Evolutionary conservation across 2,329 filamentous ascomycete species (phyloP).

Genomic region (Elsinoe perseae): DNA sequence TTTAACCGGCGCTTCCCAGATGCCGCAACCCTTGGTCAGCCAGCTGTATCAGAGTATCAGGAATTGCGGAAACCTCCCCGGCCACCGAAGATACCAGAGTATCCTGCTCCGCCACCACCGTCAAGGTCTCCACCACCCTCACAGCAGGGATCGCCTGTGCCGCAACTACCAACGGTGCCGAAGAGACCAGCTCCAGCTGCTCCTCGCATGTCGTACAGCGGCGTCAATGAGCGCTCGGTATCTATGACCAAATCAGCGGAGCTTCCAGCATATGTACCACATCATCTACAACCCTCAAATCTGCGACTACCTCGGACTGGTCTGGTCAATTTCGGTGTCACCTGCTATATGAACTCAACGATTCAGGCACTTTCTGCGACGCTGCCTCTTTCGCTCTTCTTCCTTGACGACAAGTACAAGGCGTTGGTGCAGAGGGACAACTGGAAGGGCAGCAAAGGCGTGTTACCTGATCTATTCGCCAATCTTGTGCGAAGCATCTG

Average conservation of each 20-base stretch:
- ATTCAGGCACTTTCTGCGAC: slow-evolving; percentile 78
- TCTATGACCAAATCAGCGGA: slow-evolving; percentile 31
- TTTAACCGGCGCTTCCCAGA: slow-evolving; percentile 78
- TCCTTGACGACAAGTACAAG: slow-evolving; percentile 54
- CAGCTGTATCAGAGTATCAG: slow-evolving; percentile 7
- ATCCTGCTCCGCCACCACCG: slow-evolving; percentile 28
- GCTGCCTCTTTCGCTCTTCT: slow-evolving; percentile 54
- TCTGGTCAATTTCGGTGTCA: slow-evolving; percentile 70
- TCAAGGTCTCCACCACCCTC: slow-evolving; percentile 30
- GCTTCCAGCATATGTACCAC: slow-evolving; percentile 39
- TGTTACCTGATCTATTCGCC: slow-evolving; percentile 54
- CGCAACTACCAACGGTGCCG: slow-evolving; percentile 44
- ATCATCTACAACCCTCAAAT: slow-evolving; percentile 37
- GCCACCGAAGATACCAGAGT: slow-evolving; percentile 25
- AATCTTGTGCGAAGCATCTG: slow-evolving; percentile 55
- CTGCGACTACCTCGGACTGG: slow-evolving; percentile 57
- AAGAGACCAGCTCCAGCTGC: slow-evolving; percentile 52
- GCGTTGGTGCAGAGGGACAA: slow-evolving; percentile 51
- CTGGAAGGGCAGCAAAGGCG: slow-evolving; percentile 59
- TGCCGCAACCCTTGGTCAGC: slow-evolving; percentile 48
- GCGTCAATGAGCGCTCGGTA: slow-evolving; percentile 55
- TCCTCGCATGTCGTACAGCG: slow-evolving; percentile 65
- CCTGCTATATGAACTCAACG: slow-evolving; percentile 89
- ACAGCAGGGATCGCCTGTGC: slow-evolving; percentile 27
- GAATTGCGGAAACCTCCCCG: slow-evolving; percentile 34